Evolutionary conservation across 768 basidiomycete species (phyloP).

Genomic region (Hortiboletus campestris): DNA sequence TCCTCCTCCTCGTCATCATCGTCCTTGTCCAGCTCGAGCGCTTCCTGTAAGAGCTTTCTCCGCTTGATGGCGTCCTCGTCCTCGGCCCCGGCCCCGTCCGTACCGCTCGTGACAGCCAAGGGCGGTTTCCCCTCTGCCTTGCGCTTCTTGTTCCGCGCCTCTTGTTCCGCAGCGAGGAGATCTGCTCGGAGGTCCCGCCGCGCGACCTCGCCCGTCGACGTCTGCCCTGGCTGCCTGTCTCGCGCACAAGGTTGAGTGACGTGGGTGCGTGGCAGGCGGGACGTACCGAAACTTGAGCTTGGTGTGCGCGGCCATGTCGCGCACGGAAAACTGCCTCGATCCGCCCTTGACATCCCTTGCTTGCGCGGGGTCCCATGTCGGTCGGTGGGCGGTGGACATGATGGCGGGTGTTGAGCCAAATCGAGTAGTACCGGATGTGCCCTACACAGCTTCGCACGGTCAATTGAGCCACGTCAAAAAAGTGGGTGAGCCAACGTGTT

Average conservation of each 20-base stretch:
- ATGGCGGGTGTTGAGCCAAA: not conserved
- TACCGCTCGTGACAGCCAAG: constrained; percentile 26
- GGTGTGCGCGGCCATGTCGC: constrained; percentile 93
- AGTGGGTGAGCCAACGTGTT: too few relatives aligned
- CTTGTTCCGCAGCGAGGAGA: constrained; percentile 80
- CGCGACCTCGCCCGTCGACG: constrained; percentile 70
- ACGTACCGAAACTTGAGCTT: constrained; percentile 95
- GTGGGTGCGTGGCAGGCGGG: not conserved
- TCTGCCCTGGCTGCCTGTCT: constrained; percentile 84
- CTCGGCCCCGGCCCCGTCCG: constrained; percentile 40
- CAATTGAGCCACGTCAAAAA: constrained; percentile 14
- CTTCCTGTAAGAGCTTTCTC: constrained; percentile 83
- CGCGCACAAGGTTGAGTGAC: not conserved
- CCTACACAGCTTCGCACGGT: constrained; percentile 12
- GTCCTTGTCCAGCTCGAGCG: constrained; percentile 85
- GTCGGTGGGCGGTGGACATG: constrained; percentile 92
- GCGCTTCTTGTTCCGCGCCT: constrained; percentile 85
- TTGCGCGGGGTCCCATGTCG: constrained; percentile 97
- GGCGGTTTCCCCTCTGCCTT: constrained; percentile 75
- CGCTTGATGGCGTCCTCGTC: constrained; percentile 75
- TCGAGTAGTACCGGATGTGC: too few relatives aligned
- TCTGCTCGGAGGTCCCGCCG: constrained; percentile 82
- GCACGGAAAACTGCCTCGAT: constrained; percentile 88
- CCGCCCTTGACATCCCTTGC: constrained; percentile 90
- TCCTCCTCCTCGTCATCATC: constrained; percentile 74